Conservation (phyloP, 768 basidiomycete genomes). For the Amanita muscaria region DNA sequence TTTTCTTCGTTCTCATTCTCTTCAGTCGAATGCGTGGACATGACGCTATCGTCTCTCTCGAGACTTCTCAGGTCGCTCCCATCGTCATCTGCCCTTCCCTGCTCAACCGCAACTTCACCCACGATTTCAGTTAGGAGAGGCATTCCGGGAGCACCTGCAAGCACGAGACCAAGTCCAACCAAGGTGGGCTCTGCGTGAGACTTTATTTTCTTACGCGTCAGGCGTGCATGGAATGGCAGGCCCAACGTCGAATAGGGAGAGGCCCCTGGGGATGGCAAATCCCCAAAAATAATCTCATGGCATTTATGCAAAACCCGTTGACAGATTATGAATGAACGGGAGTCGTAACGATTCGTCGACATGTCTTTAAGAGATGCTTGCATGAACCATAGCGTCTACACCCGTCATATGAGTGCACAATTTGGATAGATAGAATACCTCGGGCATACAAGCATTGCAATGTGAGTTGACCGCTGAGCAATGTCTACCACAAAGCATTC, state of each 20-base stretch:
- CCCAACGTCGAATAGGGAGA: slow-evolving; percentile 61
- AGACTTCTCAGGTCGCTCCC: slow-evolving; percentile 37
- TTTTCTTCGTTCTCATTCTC: slow-evolving; percentile 12
- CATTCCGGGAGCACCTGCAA: slow-evolving; percentile 72
- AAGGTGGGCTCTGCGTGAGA: slow-evolving; percentile 65
- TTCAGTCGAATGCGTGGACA: slow-evolving; percentile 7
- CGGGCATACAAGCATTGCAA: slow-evolving; percentile 84
- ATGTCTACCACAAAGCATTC: slow-evolving; percentile 90
- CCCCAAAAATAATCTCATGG: slow-evolving; percentile 94
- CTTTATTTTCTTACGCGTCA: slow-evolving; percentile 57
- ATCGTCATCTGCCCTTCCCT: slow-evolving; percentile 73
- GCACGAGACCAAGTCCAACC: slow-evolving; percentile 75
- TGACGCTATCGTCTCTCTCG: slow-evolving; percentile 37
- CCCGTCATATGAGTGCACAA: background rate
- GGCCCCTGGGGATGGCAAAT: slow-evolving; percentile 57
- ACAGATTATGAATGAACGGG: slow-evolving; percentile 82
- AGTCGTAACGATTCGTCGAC: slow-evolving; percentile 43
- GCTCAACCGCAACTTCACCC: slow-evolving; percentile 82
- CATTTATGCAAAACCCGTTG: slow-evolving; percentile 86
- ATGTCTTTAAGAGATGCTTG: slow-evolving; percentile 90
- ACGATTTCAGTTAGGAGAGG: slow-evolving; percentile 64
- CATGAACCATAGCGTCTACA: slow-evolving; percentile 96
- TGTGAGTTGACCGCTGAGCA: slow-evolving; percentile 86
- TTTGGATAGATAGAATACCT: slow-evolving; percentile 9
- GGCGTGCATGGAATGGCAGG: slow-evolving; percentile 39